These are phyloP conservation scores for Deuterostichococcus epilithicus DNA, from an alignment of 139 green algal species.

Conservation along the genomic window DNA sequence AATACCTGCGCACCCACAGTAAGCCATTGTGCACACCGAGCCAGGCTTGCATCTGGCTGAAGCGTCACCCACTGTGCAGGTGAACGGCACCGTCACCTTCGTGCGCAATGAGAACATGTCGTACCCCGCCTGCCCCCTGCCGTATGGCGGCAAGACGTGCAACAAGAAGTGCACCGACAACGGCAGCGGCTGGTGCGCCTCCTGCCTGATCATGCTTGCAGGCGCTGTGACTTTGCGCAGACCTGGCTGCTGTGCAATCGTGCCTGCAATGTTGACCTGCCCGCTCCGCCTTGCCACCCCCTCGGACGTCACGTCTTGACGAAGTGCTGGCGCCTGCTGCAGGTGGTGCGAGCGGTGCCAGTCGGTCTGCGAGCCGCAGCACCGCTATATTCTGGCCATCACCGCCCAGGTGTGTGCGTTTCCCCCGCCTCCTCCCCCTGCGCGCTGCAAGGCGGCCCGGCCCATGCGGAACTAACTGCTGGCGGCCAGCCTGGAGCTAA, in stretches of 20 bases:
- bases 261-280: too few relatives aligned
- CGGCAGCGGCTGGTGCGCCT: slow-evolving; percentile 11
- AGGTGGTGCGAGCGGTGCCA: slow-evolving; percentile 53
- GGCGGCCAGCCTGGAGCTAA: too few relatives aligned
- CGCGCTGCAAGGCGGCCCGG: too few relatives aligned
- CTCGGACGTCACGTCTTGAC: too few relatives aligned
- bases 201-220: background rate
- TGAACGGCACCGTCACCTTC: slow-evolving; percentile 49
- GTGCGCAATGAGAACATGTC: slow-evolving; percentile 63
- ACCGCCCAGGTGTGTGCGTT: background rate
- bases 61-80: too few relatives aligned
- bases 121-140: slow-evolving; percentile 68
- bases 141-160: slow-evolving; percentile 52
- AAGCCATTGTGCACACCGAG: too few relatives aligned
- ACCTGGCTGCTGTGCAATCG: too few relatives aligned
- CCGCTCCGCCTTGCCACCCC: too few relatives aligned
- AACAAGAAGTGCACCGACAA: slow-evolving; percentile 78
- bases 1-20: too few relatives aligned
- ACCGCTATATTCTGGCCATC: slow-evolving; percentile 48
- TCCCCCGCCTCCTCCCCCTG: too few relatives aligned
- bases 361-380: slow-evolving; percentile 26
- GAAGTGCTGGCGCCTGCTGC: background rate
- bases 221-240: background rate
- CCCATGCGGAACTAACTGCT: too few relatives aligned
- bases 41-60: too few relatives aligned